These are phyloP conservation scores for Escallonia herrerae DNA, from an alignment of 129 eudicot species.

Conservation along the genomic window DNA sequence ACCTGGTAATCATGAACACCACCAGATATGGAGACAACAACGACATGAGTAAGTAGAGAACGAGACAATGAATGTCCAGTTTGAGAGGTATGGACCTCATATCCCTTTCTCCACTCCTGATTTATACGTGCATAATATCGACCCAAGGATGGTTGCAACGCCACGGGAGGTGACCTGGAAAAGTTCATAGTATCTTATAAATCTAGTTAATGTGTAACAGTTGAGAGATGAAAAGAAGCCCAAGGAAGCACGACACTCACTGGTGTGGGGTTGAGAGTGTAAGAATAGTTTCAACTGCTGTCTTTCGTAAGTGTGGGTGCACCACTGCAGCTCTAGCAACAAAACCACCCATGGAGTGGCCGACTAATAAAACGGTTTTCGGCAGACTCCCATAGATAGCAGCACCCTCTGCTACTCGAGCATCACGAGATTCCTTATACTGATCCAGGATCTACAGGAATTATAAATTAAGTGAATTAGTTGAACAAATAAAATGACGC, in stretches of 20 bases:
- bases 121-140: constrained; percentile 71
- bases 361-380: constrained; percentile 74
- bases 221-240: constrained; percentile 2
- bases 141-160: constrained; percentile 96
- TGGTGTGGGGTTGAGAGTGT: constrained; percentile 95
- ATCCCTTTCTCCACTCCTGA: constrained; percentile 87
- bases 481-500: not conserved
- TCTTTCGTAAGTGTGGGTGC: constrained; percentile 77
- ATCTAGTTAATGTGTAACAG: constrained; percentile 6
- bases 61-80: constrained; percentile 31
- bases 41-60: constrained; percentile 58
- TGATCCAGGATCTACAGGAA: constrained; percentile 73
- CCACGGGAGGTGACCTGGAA: constrained; percentile 80
- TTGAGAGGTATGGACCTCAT: constrained; percentile 49
- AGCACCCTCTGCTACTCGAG: constrained; percentile 62
- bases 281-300: constrained; percentile 80
- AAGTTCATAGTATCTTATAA: constrained; percentile 8
- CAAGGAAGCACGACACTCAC: constrained; percentile 39
- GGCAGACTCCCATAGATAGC: constrained; percentile 50
- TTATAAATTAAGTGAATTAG: not conserved
- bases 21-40: constrained; percentile 89
- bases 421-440: constrained; percentile 72
- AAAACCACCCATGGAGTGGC: constrained; percentile 99
- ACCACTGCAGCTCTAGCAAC: constrained; percentile 97
- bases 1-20: constrained; percentile 98